phyloP scores from a whole-genome alignment of 768 basidiomycete species.

The Suillus fuscotomentosus region DNA sequence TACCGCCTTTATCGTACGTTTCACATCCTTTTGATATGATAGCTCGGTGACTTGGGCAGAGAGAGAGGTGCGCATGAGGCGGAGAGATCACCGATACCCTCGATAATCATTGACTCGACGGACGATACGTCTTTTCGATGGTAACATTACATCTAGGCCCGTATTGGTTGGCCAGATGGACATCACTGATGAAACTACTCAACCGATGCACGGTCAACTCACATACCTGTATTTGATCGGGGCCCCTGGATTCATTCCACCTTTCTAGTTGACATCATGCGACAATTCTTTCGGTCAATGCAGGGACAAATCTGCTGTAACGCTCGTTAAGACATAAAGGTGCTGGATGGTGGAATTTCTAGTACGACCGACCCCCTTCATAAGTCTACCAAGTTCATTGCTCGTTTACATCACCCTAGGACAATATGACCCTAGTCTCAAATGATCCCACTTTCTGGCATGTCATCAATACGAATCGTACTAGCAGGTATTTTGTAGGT shows the following conservation, averaged over 20 bases:
- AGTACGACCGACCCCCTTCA: background rate
- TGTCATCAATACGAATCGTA: background rate
- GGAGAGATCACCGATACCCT: background rate
- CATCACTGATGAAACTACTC: background rate
- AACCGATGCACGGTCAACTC: background rate
- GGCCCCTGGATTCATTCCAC: background rate
- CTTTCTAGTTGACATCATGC: background rate
- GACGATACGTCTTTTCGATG: background rate
- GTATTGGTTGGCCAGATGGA: background rate
- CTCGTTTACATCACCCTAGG: background rate
- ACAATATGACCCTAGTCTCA: background rate
- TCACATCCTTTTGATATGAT: background rate
- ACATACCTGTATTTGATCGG: background rate
- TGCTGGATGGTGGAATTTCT: background rate
- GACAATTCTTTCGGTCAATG: background rate
- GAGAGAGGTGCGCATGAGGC: background rate
- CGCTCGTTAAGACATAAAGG: background rate
- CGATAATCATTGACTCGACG: background rate
- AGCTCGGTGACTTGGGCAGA: background rate
- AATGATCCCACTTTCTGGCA: background rate
- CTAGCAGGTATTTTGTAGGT: background rate
- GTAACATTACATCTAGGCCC: background rate
- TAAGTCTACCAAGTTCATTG: background rate
- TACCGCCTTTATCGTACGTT: background rate
- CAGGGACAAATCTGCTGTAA: background rate